A percentile compares a stretch with the other conserved stretches of the same genome.
Conservation (phyloP, 1,284 basidiomycete species). For the Apiotrichum akiyoshidainum region DNA sequence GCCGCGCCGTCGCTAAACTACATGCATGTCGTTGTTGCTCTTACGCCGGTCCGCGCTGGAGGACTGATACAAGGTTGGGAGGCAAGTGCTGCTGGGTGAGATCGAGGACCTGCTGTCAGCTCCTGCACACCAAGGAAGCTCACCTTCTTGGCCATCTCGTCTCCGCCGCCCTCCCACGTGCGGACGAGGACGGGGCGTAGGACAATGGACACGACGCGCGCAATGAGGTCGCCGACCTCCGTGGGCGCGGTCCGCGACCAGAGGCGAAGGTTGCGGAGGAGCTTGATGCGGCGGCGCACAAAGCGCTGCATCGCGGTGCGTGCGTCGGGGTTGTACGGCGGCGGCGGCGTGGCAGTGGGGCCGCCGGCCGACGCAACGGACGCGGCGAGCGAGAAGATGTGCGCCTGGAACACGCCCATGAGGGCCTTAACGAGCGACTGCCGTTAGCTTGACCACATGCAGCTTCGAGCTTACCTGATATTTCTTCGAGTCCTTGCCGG, state of each 20-base stretch:
- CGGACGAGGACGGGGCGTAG: constrained; percentile 67
- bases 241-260: constrained; percentile 74
- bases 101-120: constrained; percentile 22
- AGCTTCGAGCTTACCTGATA: constrained; percentile 61
- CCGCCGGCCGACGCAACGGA: constrained; percentile 45
- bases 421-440: constrained; percentile 69
- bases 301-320: constrained; percentile 69
- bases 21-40: constrained; percentile 13
- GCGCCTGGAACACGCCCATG: constrained; percentile 59
- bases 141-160: constrained; percentile 64
- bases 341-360: constrained; percentile 46
- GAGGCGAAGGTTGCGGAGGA: constrained; percentile 66
- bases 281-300: constrained; percentile 66
- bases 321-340: constrained; percentile 71
- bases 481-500: constrained; percentile 61
- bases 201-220: constrained; percentile 60
- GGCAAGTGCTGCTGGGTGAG: constrained; percentile 21
- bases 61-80: constrained; percentile 32
- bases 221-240: constrained; percentile 59
- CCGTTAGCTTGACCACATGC: not conserved
- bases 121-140: constrained; percentile 15
- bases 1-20: not conserved
- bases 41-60: constrained; percentile 28
- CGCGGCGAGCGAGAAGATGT: constrained; percentile 56
- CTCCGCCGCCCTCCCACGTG: constrained; percentile 84